Evolutionary conservation across 2,329 filamentous ascomycete genomes (phyloP), one percentile per base, ranked within the genome.

Genomic region (Clarireedia homoeocarpa): DNA sequence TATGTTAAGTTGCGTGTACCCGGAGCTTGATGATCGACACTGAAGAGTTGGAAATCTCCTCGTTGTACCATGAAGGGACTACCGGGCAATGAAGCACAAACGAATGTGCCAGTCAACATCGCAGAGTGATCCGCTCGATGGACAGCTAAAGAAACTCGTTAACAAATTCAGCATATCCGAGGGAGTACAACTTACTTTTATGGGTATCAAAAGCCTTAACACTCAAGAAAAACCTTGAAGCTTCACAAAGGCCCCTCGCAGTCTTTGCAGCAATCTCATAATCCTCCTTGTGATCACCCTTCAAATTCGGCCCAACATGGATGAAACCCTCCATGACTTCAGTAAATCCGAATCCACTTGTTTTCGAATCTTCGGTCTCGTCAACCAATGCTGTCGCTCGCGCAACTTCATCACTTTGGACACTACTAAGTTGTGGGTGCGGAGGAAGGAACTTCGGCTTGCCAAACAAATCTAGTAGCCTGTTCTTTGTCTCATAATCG

Each of bases 261-360:
- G 72, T 75, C 51, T 77, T 75, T 44, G 75, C 75, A 2, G 79
- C 79, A 20, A 77, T 71, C 57, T 78, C 71, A 64, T 80, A 84
- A 2, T 78, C 76, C n/a, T 76, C 73, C 15, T 71, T 72, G 46
- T 75, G 72, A 61, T 80, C 75, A 9, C 73, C 71, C 5, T 65
- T 65, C 42, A 77, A 65, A 27, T 68, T 69, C 9, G 68, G 65
- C 40, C 74, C 73, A 48, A 70, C 66, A 61, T 83, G 79, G 26
- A 87, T 74, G 61, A 79, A 80, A 9, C 83, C 83, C 6, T 77
- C 75, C 81, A 86, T 84, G 56, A 84, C 77, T 66, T 86, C 83
- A 0, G 79, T 80, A 64, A 86, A 86, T 24, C 77, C 78, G 53
- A 84, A 75, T 0, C 81, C 80, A 45, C 70, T 71, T 9, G 75